Percentiles rank a stretch among this genome's conserved stretches.
Conservation (phyloP, 345 rosid species). For the Euphorbia peplus region DNA sequence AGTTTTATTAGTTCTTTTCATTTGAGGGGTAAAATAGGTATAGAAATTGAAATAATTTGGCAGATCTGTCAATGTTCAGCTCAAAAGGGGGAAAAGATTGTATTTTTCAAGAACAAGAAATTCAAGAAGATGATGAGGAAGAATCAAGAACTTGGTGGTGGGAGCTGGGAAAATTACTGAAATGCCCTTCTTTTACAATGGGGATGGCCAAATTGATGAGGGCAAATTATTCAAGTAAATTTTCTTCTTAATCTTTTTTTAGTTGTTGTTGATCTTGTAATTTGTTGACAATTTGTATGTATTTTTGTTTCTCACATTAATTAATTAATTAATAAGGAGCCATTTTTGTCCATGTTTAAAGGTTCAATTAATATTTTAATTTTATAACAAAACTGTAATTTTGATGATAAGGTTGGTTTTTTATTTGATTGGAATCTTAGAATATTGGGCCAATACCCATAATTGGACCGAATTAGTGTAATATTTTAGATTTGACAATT, state of each 20-base stretch:
- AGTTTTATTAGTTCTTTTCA: constrained; percentile 27
- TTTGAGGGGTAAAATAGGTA: constrained; percentile 2
- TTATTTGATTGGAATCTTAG: no score
- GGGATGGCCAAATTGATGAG: neutral
- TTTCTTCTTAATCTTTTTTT: neutral
- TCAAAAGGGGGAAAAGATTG: constrained; percentile 1
- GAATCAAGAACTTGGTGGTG: neutral
- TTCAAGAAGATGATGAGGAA: neutral
- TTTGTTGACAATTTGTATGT: constrained; percentile 27
- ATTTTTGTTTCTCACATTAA: constrained; percentile 10
- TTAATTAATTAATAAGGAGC: constrained; percentile 9
- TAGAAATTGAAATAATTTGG: constrained; percentile 30
- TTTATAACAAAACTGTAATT: no score
- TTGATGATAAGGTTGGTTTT: no score
- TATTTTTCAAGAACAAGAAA: neutral
- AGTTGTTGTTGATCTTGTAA: constrained; percentile 27
- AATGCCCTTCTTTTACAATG: neutral
- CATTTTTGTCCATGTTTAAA: neutral
- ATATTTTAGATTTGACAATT: no score
- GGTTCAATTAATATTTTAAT: no score
- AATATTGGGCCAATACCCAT: no score
- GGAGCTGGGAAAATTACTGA: neutral
- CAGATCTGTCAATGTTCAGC: constrained; percentile 37
- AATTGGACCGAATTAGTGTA: no score
- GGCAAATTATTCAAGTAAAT: neutral